Evolutionary conservation across 1,284 basidiomycete genomes (phyloP).

Genomic region (Sporisorium sorghi): DNA sequence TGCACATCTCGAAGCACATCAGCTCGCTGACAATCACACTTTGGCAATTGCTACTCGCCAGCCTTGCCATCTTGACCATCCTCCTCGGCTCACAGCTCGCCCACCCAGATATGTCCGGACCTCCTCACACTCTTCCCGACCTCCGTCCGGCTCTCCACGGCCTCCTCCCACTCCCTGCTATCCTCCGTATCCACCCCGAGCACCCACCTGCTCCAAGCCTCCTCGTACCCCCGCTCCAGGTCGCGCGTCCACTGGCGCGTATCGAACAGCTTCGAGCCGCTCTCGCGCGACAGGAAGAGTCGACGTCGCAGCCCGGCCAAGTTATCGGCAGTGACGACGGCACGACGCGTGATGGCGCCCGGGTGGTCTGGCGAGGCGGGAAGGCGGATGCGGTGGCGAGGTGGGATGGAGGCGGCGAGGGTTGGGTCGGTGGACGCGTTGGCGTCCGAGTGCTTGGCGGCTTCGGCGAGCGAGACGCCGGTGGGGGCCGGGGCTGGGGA

Average conservation of each 20-base stretch:
- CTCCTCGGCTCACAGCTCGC: constrained; percentile 22
- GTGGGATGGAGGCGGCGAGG: constrained; percentile 25
- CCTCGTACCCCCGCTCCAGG: constrained; percentile 73
- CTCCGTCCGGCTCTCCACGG: background rate
- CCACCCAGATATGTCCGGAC: constrained; percentile 57
- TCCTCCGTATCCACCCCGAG: constrained; percentile 73
- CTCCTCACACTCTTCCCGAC: constrained; percentile 11
- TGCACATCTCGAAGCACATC: no score
- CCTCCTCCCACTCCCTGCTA: constrained; percentile 68
- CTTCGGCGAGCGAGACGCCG: constrained; percentile 43
- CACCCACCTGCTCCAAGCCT: constrained; percentile 76
- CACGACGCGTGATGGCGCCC: constrained; percentile 43
- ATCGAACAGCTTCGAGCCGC: constrained; percentile 73
- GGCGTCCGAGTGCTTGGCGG: constrained; percentile 32
- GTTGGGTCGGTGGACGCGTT: constrained; percentile 19
- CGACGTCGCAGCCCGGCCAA: constrained; percentile 47
- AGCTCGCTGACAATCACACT: no score
- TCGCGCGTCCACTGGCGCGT: constrained; percentile 74
- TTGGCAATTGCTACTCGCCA: no score
- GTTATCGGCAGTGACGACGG: constrained; percentile 3
- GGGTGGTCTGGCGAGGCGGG: constrained; percentile 30
- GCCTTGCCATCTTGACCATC: no score
- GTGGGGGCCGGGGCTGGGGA: constrained; percentile 45
- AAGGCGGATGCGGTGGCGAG: constrained; percentile 30
- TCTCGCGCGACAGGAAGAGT: constrained; percentile 73